Evolutionary conservation across 2,329 filamentous ascomycete species (phyloP).

Genomic region (Cladorrhinum sp.): DNA sequence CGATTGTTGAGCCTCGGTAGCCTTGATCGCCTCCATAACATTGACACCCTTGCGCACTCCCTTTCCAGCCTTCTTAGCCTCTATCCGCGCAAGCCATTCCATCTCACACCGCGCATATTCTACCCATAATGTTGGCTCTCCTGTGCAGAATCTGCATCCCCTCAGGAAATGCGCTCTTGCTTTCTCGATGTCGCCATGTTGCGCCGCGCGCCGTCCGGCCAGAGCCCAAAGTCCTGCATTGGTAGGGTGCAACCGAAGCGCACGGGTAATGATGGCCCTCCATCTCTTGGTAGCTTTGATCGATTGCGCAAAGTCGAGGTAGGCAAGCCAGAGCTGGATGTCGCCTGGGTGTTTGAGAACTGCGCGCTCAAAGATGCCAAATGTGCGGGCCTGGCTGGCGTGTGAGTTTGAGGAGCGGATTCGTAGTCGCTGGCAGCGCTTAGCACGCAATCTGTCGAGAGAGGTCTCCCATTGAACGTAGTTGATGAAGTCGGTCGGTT

Average conservation of each 20-base stretch:
- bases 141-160: constrained; percentile 84
- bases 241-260: constrained; percentile 80
- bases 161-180: constrained; percentile 84
- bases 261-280: constrained; percentile 62
- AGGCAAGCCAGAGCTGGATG: constrained; percentile 81
- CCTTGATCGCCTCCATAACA: constrained; percentile 36
- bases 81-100: constrained; percentile 82
- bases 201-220: constrained; percentile 74
- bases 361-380: constrained; percentile 84
- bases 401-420: constrained; percentile 67
- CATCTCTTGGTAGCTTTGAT: constrained; percentile 65
- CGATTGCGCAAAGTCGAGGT: constrained; percentile 75
- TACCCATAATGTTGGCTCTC: constrained; percentile 71
- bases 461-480: constrained; percentile 74
- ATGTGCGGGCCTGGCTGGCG: constrained; percentile 76
- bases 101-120: constrained; percentile 91
- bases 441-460: constrained; percentile 72
- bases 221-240: constrained; percentile 84
- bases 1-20: constrained; percentile 51
- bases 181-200: constrained; percentile 80
- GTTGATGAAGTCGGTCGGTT: constrained; percentile 73
- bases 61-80: constrained; percentile 60
- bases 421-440: constrained; percentile 77
- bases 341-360: constrained; percentile 82
- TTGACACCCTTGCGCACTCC: constrained; percentile 36